These are phyloP conservation scores for Lachancea quebecensis DNA, from an alignment of 805 yeast species.

Conservation along the genomic window DNA sequence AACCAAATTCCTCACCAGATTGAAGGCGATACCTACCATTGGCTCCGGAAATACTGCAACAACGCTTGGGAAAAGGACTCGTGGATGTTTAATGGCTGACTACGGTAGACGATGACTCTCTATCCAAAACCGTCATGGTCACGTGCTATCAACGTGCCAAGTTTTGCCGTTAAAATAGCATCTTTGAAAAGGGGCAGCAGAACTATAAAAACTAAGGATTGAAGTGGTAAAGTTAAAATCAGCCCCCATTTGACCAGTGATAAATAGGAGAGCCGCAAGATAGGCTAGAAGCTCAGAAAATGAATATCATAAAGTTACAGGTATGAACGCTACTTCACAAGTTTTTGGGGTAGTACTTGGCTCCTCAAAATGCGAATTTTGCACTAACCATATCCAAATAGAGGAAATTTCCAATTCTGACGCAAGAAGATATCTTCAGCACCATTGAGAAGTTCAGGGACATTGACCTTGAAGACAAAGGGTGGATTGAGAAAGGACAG, in stretches of 20 bases:
- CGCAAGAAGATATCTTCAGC: constrained; percentile 79
- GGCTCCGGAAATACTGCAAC: constrained; percentile 7
- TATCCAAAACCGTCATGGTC: neutral
- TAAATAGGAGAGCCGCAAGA: no score
- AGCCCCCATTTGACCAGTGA: neutral
- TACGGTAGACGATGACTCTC: neutral
- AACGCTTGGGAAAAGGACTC: constrained; percentile 3
- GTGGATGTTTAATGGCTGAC: constrained; percentile 3
- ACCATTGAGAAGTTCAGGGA: constrained; percentile 81
- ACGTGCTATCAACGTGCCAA: neutral
- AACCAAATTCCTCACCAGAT: neutral
- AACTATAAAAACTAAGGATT: neutral
- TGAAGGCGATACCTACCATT: constrained; percentile 1
- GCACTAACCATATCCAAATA: constrained; percentile 19
- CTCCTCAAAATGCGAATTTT: neutral
- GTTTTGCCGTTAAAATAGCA: neutral
- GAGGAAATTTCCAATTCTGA: constrained; percentile 79
- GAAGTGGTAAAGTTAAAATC: neutral
- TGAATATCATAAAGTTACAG: constrained; percentile 62
- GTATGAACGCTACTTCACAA: constrained; percentile 31
- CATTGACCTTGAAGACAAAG: constrained; percentile 86
- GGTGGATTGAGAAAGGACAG: constrained; percentile 88
- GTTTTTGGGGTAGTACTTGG: neutral
- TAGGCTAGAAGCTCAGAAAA: constrained; percentile 15
- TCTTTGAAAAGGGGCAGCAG: neutral